A percentile compares a stretch with the other conserved stretches of the same genome.
Evolutionary conservation across 495 filamentous ascomycete species (phyloP).

Genomic region (Friedmanniomyces endolithicus): DNA sequence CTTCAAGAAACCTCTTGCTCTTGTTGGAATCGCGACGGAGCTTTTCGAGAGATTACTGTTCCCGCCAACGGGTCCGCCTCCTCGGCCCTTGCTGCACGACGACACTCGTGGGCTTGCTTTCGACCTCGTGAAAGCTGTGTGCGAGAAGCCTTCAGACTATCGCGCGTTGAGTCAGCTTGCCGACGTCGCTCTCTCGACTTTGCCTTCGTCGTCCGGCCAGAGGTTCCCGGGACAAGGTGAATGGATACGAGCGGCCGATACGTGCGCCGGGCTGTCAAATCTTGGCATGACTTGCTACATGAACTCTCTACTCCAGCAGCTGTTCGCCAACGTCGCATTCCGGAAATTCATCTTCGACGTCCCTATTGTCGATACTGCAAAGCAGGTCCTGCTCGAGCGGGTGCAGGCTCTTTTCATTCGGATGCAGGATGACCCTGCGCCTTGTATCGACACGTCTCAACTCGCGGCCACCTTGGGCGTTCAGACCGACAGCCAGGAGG

Average conservation of each 20-base stretch:
- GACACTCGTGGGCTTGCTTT: constrained; percentile 3
- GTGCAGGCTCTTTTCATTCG: constrained; percentile 71
- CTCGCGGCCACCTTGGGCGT: constrained; percentile 70
- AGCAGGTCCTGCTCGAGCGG: constrained; percentile 59
- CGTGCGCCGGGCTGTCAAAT: constrained; percentile 76
- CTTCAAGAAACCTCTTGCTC: constrained; percentile 11
- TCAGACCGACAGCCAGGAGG: constrained; percentile 84
- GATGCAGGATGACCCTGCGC: constrained; percentile 71
- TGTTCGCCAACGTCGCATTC: constrained; percentile 92
- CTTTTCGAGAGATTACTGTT: constrained; percentile 8
- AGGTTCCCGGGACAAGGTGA: constrained; percentile 28
- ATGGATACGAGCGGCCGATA: constrained; percentile 58
- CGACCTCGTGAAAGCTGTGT: constrained; percentile 9
- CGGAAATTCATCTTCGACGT: constrained; percentile 69
- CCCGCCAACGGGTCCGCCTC: neutral
- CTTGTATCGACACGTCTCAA: constrained; percentile 56
- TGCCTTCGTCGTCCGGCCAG: neutral
- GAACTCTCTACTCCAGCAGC: constrained; percentile 87
- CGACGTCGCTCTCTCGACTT: neutral
- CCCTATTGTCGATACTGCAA: constrained; percentile 40
- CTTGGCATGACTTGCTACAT: constrained; percentile 95
- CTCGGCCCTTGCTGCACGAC: constrained; percentile 1
- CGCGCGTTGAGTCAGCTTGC: neutral
- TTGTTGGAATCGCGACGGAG: neutral
- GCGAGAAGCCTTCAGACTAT: constrained; percentile 2